Conservation (phyloP, 768 basidiomycete genomes). For the Paxillus ammoniavirescens region DNA sequence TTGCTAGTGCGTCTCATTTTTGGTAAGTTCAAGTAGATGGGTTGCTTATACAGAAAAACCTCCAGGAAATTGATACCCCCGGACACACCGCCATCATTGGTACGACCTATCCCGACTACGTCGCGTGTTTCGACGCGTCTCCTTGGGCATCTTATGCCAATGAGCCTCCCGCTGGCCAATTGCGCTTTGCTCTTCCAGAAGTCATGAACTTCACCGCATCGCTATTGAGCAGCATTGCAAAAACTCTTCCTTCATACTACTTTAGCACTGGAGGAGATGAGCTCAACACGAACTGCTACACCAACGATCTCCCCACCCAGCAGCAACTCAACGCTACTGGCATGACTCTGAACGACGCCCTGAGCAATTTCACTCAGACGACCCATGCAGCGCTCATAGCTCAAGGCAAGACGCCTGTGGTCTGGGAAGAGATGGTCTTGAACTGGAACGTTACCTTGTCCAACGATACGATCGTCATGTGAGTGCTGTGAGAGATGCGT, state of each 20-base stretch:
- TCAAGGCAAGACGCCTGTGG: constrained; percentile 71
- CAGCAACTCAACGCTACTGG: constrained; percentile 47
- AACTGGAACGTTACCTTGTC: constrained; percentile 36
- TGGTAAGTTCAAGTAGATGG: not conserved
- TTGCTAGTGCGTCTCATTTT: constrained; percentile 39
- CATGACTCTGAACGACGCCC: constrained; percentile 45
- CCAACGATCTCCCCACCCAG: constrained; percentile 58
- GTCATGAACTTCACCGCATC: constrained; percentile 58
- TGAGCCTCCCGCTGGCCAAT: constrained; percentile 82
- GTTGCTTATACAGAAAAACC: not conserved
- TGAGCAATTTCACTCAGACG: constrained; percentile 56
- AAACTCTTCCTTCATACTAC: constrained; percentile 52
- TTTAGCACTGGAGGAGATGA: constrained; percentile 86
- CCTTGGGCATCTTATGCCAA: constrained; percentile 64
- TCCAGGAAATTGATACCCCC: constrained; percentile 77
- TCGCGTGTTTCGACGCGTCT: constrained; percentile 59
- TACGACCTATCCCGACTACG: constrained; percentile 64
- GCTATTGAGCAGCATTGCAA: constrained; percentile 53
- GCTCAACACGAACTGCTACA: constrained; percentile 66
- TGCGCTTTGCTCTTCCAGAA: constrained; percentile 63
- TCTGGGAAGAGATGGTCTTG: constrained; percentile 73
- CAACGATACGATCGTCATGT: constrained; percentile 45
- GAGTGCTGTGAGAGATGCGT: not conserved
- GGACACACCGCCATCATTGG: constrained; percentile 75
- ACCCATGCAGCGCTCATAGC: constrained; percentile 39